phyloP scores from a whole-genome alignment of 148 eudicot genomes.

The Limonium bicolor region DNA sequence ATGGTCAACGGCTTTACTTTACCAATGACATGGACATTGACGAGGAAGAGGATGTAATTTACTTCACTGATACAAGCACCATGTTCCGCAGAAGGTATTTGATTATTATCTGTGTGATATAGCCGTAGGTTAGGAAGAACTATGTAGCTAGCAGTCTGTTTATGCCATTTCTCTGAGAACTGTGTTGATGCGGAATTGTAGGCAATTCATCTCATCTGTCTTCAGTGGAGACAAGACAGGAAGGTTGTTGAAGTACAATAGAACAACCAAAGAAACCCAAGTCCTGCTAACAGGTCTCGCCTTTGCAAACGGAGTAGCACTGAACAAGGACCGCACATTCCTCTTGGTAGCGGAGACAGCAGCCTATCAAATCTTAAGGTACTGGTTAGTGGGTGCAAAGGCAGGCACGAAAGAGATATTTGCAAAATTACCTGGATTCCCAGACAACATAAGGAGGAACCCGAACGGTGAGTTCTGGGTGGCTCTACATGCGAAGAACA shows the following conservation, averaged over 20 bases:
- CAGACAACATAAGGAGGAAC: conserved; percentile 46
- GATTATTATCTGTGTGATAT: too few relatives aligned
- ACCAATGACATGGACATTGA: conserved; percentile 37
- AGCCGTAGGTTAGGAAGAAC: too few relatives aligned
- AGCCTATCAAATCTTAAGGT: conserved; percentile 32
- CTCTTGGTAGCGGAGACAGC: conserved; percentile 47
- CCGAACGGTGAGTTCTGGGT: conserved; percentile 65
- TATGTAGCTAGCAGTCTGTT: too few relatives aligned
- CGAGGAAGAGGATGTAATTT: conserved; percentile 17
- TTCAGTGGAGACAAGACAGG: conserved; percentile 58
- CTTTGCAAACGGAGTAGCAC: conserved; percentile 72
- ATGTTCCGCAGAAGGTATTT: conserved; percentile 20
- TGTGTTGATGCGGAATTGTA: too few relatives aligned
- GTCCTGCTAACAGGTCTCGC: conserved; percentile 40
- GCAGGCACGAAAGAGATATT: conserved; percentile 42
- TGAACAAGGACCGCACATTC: conserved; percentile 50
- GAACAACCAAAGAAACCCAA: conserved; percentile 31
- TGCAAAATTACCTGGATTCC: conserved; percentile 48
- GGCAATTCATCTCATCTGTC: conserved; percentile 42
- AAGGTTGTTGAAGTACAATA: conserved; percentile 53
- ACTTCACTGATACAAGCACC: conserved; percentile 36
- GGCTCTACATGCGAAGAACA: conserved; percentile 48
- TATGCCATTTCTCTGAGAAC: background rate
- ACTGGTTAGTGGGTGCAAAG: conserved; percentile 55
- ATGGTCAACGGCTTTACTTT: conserved; percentile 17